Evolutionary conservation across 768 basidiomycete genomes (phyloP).

Genomic region (Paxillus ammoniavirescens): DNA sequence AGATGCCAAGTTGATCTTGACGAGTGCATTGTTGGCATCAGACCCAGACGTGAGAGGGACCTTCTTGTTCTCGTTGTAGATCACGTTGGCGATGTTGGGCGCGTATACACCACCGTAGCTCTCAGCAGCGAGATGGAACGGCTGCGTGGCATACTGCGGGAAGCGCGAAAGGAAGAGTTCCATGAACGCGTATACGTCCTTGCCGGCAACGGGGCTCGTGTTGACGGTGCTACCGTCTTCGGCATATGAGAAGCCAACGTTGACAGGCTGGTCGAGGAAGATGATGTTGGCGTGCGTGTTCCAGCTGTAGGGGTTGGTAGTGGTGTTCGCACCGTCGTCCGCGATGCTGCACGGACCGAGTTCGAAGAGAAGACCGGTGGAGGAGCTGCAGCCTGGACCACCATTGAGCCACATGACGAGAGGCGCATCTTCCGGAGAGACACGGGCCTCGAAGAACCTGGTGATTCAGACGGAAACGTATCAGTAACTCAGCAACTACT

Average conservation of each 20-base stretch:
- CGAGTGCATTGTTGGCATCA: constrained; percentile 40
- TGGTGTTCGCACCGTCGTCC: constrained; percentile 67
- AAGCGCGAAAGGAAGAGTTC: constrained; percentile 78
- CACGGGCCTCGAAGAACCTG: constrained; percentile 89
- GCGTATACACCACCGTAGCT: constrained; percentile 80
- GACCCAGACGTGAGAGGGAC: constrained; percentile 43
- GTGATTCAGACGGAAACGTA: neutral
- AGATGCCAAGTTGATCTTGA: constrained; percentile 77
- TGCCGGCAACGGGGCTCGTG: constrained; percentile 81
- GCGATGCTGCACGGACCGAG: constrained; percentile 84
- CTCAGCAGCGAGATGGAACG: constrained; percentile 82
- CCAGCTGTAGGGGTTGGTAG: constrained; percentile 82
- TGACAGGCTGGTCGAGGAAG: constrained; percentile 73
- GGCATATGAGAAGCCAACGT: constrained; percentile 88
- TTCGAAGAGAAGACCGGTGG: constrained; percentile 87
- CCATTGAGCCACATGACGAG: constrained; percentile 92
- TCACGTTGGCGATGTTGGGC: constrained; percentile 82
- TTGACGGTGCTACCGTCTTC: constrained; percentile 72
- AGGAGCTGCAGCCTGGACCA: constrained; percentile 69
- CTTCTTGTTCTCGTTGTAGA: constrained; percentile 74
- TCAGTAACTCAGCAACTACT: neutral
- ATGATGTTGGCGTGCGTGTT: constrained; percentile 65
- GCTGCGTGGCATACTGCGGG: constrained; percentile 63
- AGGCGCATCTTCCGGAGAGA: constrained; percentile 71
- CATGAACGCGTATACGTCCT: constrained; percentile 87